Evolutionary conservation across 139 green algal genomes (phyloP), one percentile per base, ranked within the genome.

Genomic region (Chlamydomonas schloesseri): DNA sequence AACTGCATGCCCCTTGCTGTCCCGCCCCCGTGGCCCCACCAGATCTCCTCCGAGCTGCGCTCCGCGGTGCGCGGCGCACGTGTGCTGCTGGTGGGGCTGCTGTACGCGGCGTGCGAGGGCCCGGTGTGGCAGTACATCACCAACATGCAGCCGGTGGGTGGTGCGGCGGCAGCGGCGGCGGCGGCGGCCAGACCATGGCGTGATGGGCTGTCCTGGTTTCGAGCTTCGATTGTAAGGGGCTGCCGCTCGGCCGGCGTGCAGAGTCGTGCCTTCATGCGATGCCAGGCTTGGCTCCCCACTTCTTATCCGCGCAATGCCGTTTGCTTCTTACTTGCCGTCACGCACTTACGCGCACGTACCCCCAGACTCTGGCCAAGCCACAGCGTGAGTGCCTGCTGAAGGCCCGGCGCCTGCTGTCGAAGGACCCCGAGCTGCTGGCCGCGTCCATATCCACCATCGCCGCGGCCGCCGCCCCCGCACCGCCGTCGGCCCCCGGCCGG

Each of bases 311-410:
- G 11, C 37, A 21, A 34, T 14, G 4, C 37, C 21, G 29, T 28
- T 37, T 71, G 33, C 11, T 29, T 34, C 4, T 71, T 62, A 34
- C 76, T 34, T 58, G 57, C 65, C 8, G n/a, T n/a, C n/a, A n/a
- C n/a, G n/a, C n/a, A n/a, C n/a, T n/a, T n/a, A n/a, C n/a, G n/a
- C n/a, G n/a, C n/a, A n/a, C n/a, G n/a, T n/a, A n/a, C n/a, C 3
- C 18, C 21, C 64, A 89, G 74, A 10, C 75, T 29, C 65, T 89
- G 28, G 67, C 57, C 67, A 85, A 74, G 84, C 64, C 67, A 0
- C 84, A 89, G 37, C 74, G 55, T 2, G 75, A 86, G 6, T 18
- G 55, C 3, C 75, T 89, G 26, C 76, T 73, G 0, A 89, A 85
- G 37, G 84, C 84, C 37, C 60, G 71, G 15, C 65, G 65, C 20